These are phyloP conservation scores for Nicotiana sylvestris DNA, from an alignment of 257 asterid genomes.

Conservation along the genomic window DNA sequence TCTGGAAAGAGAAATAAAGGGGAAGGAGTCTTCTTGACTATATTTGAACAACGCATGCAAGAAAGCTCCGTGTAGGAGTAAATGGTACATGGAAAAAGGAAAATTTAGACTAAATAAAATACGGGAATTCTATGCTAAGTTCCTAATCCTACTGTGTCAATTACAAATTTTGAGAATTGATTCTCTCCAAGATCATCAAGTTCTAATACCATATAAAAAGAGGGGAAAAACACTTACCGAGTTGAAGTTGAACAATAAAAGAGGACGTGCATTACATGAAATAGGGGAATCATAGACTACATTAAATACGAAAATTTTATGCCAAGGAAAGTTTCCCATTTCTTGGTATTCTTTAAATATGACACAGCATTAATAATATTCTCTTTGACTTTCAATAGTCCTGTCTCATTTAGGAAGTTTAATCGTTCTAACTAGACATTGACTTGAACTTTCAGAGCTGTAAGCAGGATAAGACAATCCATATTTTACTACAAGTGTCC, in stretches of 20 bases:
- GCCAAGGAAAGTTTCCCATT: no score
- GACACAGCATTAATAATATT: no score
- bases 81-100: background rate
- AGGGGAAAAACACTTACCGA: background rate
- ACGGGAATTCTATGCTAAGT: background rate
- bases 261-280: background rate
- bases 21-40: background rate
- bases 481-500: background rate
- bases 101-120: background rate
- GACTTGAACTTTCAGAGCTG: background rate
- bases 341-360: no score
- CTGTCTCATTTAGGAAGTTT: no score
- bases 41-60: background rate
- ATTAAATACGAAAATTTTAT: no score
- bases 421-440: no score
- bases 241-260: background rate
- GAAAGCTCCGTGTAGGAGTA: background rate
- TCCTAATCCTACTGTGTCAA: no score
- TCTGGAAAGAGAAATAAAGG: background rate
- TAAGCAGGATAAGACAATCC: background rate
- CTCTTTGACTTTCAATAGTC: no score
- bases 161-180: no score
- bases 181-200: background rate
- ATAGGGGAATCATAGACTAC: background rate
- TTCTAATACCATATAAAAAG: background rate